Base-by-base conservation (phyloP, 306 rosid species). In the Vigna angularis region DNA sequence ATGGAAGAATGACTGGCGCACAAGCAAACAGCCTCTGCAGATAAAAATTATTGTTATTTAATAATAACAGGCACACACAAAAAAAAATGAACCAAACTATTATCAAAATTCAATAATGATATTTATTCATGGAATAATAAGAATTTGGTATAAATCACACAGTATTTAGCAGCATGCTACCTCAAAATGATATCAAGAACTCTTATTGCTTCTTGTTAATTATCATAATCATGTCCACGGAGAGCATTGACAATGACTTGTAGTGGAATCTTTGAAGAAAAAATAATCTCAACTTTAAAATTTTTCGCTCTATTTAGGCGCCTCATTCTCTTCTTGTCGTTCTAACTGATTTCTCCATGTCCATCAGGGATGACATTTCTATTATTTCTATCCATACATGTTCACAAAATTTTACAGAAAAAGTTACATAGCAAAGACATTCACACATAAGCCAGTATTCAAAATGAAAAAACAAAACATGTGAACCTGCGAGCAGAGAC, bases 161-260 rank as follows among this genome's bases (percentile, higher is more conserved):
- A 95, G 97, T 91, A 97, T 69, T 86, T 93, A 0, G 99, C 89
- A 75, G 98, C 98, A 87, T 95, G 97, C 66, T 95, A 97, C 73
- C 99, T 80, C 65, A 95, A 53, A 18, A 95, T 86, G 16, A 91
- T 91, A 76, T 95, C 99, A 73, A 95, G 80, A 10, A 95, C 99
- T 59, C 99, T 82, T 1, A 95, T 83, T 3, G 98, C 99, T 67
- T 92, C 98, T 36, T 93, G 97, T 34, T 83, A 95, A 66, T 91
- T 89, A 64, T 95, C 98, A 0, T 98, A 81, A 38, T 93, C 97
- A 51, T 91, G 94, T 7, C 99, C 99, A 2, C 90, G 90, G 3
- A 93, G 75, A 10, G 98, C 97, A 87, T 83, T 89, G 9, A 86
- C 76, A 62, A 95, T 95, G 9, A 96, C 90, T 82, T 85, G 90